Evolutionary conservation across 2,329 filamentous ascomycete species (phyloP).

Genomic region (Alternaria hordeiaustralica): DNA sequence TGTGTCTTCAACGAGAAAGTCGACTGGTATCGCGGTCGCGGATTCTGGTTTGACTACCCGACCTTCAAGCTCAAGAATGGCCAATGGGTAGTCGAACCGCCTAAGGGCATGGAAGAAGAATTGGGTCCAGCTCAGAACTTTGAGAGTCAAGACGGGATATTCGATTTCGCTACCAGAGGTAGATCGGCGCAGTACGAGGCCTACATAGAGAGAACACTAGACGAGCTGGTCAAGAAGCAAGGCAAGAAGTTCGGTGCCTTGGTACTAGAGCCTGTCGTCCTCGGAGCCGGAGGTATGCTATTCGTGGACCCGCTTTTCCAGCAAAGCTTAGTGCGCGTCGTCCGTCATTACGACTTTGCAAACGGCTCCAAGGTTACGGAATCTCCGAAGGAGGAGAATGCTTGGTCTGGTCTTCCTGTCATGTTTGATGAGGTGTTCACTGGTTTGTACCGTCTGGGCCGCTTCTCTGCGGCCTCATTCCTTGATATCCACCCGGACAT

Average conservation of each 20-base stretch:
- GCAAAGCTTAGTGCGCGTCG: conserved; percentile 69
- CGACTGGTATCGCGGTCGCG: conserved; percentile 82
- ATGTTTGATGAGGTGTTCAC: conserved; percentile 90
- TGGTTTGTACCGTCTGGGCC: conserved; percentile 80
- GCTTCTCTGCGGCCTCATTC: conserved; percentile 73
- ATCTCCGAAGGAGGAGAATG: conserved; percentile 6
- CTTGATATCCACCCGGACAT: conserved; percentile 74
- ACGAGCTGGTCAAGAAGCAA: conserved; percentile 59
- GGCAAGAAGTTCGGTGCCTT: conserved; percentile 76
- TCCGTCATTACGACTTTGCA: conserved; percentile 67
- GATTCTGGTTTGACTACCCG: conserved; percentile 83
- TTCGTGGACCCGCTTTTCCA: conserved; percentile 87
- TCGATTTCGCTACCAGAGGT: conserved; percentile 51
- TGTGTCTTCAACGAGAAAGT: conserved; percentile 80
- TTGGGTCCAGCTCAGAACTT: conserved; percentile 53
- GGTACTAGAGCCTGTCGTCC: conserved; percentile 79
- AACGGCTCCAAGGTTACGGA: conserved; percentile 8
- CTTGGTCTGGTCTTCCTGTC: conserved; percentile 78
- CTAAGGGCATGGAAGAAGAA: conserved; percentile 55
- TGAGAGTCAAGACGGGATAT: conserved; percentile 41
- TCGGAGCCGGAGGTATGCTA: conserved; percentile 85
- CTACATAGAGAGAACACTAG: conserved; percentile 65
- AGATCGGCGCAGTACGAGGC: conserved; percentile 58
- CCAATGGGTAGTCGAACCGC: conserved; percentile 68
- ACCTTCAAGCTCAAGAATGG: conserved; percentile 71